A percentile compares a stretch with the other conserved stretches of the same genome.
Evolutionary conservation across 495 filamentous ascomycete species (phyloP).

Genomic region (Lasiosphaeria miniovina): DNA sequence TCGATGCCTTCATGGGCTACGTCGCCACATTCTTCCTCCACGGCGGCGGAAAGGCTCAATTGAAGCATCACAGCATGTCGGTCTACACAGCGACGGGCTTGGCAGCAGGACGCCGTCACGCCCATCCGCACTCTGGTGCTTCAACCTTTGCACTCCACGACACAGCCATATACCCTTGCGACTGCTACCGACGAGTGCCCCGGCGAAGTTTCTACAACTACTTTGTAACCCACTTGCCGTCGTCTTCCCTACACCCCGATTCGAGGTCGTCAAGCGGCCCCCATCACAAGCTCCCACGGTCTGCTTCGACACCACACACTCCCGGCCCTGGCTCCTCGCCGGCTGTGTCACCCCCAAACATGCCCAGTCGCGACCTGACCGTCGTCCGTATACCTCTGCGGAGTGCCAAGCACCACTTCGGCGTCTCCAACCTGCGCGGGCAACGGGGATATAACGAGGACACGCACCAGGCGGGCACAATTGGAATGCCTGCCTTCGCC

Average conservation of each 20-base stretch:
- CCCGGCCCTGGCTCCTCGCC: conserved; percentile 50
- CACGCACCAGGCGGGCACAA: conserved; percentile 88
- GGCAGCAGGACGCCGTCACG: conserved; percentile 18
- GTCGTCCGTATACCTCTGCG: conserved; percentile 96
- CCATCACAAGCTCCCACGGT: conserved; percentile 78
- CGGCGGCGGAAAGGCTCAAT: conserved; percentile 7
- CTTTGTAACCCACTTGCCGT: conserved; percentile 93
- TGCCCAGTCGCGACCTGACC: conserved; percentile 73
- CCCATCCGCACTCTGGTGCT: conserved; percentile 16
- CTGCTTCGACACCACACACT: conserved; percentile 77
- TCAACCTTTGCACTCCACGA: conserved; percentile 11
- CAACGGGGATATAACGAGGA: conserved; percentile 89
- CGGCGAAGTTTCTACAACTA: conserved; percentile 83
- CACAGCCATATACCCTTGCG: neutral
- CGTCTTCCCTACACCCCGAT: conserved; percentile 89
- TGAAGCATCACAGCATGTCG: conserved; percentile 14
- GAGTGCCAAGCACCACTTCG: conserved; percentile 95
- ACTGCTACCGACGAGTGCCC: conserved; percentile 17
- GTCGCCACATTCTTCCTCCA: conserved; percentile 46
- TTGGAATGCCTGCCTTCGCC: conserved; percentile 88
- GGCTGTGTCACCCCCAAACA: conserved; percentile 53
- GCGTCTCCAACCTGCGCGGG: conserved; percentile 73
- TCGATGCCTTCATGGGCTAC: conserved; percentile 45
- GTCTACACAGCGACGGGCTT: conserved; percentile 13
- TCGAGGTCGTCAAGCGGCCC: conserved; percentile 58